phyloP scores from a whole-genome alignment of 176 grass and related monocot genomes.

The Hyparrhenia diplandra region DNA sequence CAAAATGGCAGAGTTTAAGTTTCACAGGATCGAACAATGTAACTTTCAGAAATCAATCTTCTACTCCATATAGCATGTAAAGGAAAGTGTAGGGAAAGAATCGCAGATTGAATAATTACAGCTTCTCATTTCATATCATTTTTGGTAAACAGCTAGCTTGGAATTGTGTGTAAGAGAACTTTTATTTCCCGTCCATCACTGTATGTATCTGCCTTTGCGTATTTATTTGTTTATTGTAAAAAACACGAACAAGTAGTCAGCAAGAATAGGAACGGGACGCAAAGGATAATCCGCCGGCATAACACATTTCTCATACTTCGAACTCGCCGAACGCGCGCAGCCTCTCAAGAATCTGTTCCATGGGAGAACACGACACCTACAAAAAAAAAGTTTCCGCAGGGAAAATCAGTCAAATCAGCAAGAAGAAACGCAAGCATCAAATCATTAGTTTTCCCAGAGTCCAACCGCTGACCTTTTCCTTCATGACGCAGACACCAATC shows the following conservation, averaged over 20 bases:
- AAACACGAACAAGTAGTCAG: background rate
- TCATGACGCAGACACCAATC: conserved; percentile 94
- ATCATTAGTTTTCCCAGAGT: background rate
- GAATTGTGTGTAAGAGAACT: background rate
- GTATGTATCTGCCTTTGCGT: background rate
- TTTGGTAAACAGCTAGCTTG: background rate
- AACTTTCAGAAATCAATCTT: background rate
- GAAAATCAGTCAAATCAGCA: background rate
- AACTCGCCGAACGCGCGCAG: conserved; percentile 85
- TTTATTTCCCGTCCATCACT: background rate
- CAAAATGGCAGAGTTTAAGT: background rate
- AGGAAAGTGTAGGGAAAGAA: background rate
- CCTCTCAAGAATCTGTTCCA: conserved; percentile 88
- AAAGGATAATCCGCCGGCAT: background rate
- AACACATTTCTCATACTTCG: conserved; percentile 48
- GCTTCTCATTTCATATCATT: background rate
- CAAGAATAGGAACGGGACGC: background rate
- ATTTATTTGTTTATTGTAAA: no score
- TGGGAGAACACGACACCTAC: conserved; percentile 72
- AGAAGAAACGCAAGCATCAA: conserved; percentile 19
- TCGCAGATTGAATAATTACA: background rate
- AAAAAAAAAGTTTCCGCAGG: conserved; percentile 8
- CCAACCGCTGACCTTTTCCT: conserved; percentile 71
- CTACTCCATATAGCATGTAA: background rate
- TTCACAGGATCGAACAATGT: background rate